Conservation (phyloP, 208 protist genomes). For the Trypanosomatidae sp. region DNA sequence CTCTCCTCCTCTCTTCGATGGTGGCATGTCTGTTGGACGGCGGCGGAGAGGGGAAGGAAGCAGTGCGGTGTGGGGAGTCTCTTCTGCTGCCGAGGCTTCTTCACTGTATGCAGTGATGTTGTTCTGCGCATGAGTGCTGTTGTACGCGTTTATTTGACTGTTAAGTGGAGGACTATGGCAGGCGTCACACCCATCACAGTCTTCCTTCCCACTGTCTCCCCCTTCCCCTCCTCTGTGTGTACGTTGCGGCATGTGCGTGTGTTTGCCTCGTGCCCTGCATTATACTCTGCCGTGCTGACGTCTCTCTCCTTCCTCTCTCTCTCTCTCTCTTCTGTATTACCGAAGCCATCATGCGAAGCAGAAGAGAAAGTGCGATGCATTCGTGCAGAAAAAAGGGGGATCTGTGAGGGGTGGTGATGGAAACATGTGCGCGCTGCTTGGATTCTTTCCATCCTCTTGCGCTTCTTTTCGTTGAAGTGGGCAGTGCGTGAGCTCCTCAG, state of each 20-base stretch:
- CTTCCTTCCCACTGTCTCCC: neutral
- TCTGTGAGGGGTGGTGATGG: neutral
- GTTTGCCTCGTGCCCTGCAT: neutral
- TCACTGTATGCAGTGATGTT: neutral
- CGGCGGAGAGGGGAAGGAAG: neutral
- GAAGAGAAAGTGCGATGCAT: no score
- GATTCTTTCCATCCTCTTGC: neutral
- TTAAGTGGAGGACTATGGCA: neutral
- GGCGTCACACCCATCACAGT: no score
- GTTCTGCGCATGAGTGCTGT: neutral
- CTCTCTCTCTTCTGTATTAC: neutral
- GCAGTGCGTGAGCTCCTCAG: no score
- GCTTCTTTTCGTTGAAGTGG: neutral
- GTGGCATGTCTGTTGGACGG: neutral
- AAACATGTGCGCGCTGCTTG: neutral
- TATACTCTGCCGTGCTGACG: neutral
- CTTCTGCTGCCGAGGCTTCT: neutral
- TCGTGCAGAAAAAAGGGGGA: neutral
- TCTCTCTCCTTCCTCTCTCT: neutral
- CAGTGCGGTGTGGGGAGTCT: no score
- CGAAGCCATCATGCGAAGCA: neutral
- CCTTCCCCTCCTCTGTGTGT: neutral
- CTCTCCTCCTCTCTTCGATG: neutral
- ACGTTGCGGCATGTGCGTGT: neutral
- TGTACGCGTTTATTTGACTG: neutral